Base-by-base conservation (phyloP, 306 rosid species). In the Fagus sylvatica region DNA sequence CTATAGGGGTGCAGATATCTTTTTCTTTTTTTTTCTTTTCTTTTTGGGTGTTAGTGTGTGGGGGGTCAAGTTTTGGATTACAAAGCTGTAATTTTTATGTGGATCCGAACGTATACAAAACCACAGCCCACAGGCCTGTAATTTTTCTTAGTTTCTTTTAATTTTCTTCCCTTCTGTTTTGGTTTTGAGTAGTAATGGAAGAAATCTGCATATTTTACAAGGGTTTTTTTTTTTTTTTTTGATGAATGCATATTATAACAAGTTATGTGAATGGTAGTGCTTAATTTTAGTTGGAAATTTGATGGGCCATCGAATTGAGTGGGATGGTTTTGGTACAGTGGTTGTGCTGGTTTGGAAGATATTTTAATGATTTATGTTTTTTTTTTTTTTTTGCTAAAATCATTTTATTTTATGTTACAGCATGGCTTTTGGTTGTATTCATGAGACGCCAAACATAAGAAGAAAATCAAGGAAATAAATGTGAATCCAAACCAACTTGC, bases 171-270 rank as follows among this genome's bases (percentile, higher is more conserved):
- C 37, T 37, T 40, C 4, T 61, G 4, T 1, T 74, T 73, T 48
- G 56, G 22, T 9, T 59, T 32, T 34, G 2, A 16, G 7, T n/a
- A 53, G 19, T 4, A 69, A 28, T 16, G 74, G 53, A 73, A 46
- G 71, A 61, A 75, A 71, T 17, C n/a, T 75, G 71, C 69, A 65
- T 51, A 82, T 72, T 57, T 67, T 16, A 46, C 51, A 46, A 46
- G 51, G 28, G 0, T 22, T 22, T 22, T 22, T 22, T 22, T 22
- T 22, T 22, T 22, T 22, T 22, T 22, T 22, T 22, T 22, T 42
- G 6, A 42, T n/a, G 7, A 22, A 22, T 22, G 28, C 28, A 22
- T 22, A 22, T 22, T 22, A 22, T 22, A 46, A 46, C 51, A 46
- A 46, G 51, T 62, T 11, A 34, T 43, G 40, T 51, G 54, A 13